Conservation (phyloP, 257 asterid species). For the Capsicum pubescens region DNA sequence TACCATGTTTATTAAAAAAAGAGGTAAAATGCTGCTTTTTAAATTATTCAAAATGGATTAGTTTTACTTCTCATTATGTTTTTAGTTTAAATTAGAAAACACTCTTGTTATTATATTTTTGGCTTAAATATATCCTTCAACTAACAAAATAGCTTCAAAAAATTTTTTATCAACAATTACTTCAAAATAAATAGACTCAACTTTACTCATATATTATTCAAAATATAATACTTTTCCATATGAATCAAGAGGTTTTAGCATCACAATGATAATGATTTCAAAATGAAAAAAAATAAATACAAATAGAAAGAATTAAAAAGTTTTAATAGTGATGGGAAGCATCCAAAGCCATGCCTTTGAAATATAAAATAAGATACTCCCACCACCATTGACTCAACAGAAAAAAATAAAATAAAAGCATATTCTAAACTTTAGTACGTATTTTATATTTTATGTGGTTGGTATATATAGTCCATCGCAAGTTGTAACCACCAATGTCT, state of each 20-base stretch:
- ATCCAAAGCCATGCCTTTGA: slow-evolving; percentile 8
- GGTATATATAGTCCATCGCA: not conserved
- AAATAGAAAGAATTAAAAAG: not conserved
- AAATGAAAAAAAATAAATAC: not conserved
- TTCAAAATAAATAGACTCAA: too few species aligned
- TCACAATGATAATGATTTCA: not conserved
- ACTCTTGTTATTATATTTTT: too few species aligned
- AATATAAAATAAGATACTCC: not conserved
- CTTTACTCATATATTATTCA: too few species aligned
- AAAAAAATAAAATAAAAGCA: slow-evolving; percentile 6
- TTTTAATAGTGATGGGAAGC: slow-evolving; percentile 10
- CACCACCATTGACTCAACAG: slow-evolving; percentile 23
- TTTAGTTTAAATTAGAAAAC: too few species aligned
- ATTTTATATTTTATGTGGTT: not conserved
- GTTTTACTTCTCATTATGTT: too few species aligned
- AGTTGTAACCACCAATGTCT: slow-evolving; percentile 8
- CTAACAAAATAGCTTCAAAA: too few species aligned
- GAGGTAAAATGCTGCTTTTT: too few species aligned
- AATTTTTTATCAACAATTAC: too few species aligned
- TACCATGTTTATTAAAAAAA: too few species aligned
- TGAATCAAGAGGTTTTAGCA: not conserved
- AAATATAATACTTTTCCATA: too few species aligned
- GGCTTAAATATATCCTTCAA: too few species aligned
- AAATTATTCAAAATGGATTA: too few species aligned
- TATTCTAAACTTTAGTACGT: not conserved